Evolutionary conservation across 75 land plant genomes (phyloP).

Genomic region (Selaginella moellendorffii): DNA sequence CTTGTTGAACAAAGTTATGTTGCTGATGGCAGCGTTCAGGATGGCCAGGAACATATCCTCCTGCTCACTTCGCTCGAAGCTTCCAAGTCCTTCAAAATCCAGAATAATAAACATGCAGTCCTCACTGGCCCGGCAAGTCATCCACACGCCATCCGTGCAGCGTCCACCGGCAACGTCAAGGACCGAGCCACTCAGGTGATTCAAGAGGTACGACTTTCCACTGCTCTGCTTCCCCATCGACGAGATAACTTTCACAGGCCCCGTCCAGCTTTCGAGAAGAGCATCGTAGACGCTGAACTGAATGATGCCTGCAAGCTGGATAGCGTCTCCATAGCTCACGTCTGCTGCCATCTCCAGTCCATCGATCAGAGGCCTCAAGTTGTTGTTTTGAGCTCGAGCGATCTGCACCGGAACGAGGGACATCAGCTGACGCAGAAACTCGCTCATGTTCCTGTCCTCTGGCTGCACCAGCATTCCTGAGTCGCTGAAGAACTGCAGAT

Average conservation of each 20-base stretch:
- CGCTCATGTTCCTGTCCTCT: conserved; percentile 8
- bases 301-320: conserved; percentile 18
- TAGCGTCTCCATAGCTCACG: conserved; percentile 16
- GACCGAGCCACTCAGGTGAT: no score
- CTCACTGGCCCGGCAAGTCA: conserved; percentile 16
- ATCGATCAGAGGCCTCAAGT: conserved; percentile 16
- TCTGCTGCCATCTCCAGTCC: conserved; percentile 25
- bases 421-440: conserved; percentile 16
- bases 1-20: conserved; percentile 30
- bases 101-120: conserved; percentile 22
- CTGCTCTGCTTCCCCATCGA: conserved; percentile 35
- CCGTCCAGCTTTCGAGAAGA: conserved; percentile 16
- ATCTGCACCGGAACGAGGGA: conserved; percentile 31
- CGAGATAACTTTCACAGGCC: conserved; percentile 24
- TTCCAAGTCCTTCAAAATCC: conserved; percentile 28
- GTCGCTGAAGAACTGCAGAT: not conserved
- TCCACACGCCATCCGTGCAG: no score
- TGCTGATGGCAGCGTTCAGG: conserved; percentile 27
- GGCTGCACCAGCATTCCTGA: not conserved
- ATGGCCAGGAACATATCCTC: conserved; percentile 25
- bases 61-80: conserved; percentile 28
- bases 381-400: conserved; percentile 27
- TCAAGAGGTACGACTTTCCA: conserved; percentile 28
- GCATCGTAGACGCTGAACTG: conserved; percentile 24
- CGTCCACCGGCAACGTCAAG: no score